Evolutionary conservation across 2,329 filamentous ascomycete genomes (phyloP), one percentile per base, ranked within the genome.

Genomic region (Bertia moriformis): DNA sequence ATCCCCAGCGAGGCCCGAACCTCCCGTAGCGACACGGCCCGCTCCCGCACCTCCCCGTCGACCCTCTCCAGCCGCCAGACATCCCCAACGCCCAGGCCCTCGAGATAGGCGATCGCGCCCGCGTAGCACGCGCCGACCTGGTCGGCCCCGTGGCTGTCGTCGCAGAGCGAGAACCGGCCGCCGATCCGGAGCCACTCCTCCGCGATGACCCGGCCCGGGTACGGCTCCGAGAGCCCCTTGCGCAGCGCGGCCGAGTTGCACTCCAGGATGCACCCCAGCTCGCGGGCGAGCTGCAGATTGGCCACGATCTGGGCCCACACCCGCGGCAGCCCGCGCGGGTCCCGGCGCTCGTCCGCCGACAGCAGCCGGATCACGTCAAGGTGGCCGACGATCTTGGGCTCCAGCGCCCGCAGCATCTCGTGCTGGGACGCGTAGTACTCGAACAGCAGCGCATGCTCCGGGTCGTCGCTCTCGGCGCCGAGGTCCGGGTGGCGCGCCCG

Each of bases 151-250:
- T 98, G 91, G 56, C 87, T 94, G 60, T 98, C 91, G 56, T 98
- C 91, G 4, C 85, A 93, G 49, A 98, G 69, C 39, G 86, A 93
- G 58, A 95, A 93, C 43, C 72, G 73, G 18, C 91, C 88, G 18
- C 79, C 79, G 49, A 84, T 67, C 4, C 59, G 60, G 40, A 86
- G 52, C 64, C 86, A 93, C 53, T 75, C 73, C 80, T 85, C 69
- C 49, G 86, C 86, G 51, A 98, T 81, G 49, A 75, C 67, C 40
- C 73, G 69, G 44, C 77, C 77, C 0, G 91, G 91, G 65, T 98
- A 98, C 37, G 89, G 86, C 64, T 96, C 87, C 15, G 65, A 71
- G 59, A 96, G 73, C 3, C 89, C 91, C 64, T 98, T 98, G 46
- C 91, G 71, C 58, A 96, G 56, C 15, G 77, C 87, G 30, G 83